Evolutionary conservation across 805 yeast genomes (phyloP), one percentile per base, ranked within the genome.

Genomic region (Metschnikowia dekortorum): DNA sequence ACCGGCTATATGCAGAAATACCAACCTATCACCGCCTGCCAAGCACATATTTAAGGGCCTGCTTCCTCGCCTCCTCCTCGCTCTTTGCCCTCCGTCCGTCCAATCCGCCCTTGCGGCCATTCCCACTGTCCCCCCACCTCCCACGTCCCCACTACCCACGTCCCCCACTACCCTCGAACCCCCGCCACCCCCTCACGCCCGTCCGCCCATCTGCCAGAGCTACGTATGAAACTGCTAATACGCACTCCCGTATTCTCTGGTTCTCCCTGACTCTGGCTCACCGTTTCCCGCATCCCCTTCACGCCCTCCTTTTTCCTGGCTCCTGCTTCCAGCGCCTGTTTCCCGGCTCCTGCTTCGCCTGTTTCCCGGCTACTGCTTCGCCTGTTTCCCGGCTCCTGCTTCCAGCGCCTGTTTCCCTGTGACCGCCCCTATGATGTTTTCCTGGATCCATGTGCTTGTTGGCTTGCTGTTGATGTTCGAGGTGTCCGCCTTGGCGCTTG

Each of bases 401-500:
- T 28, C 33, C 16, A 28, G 33, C 22, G 16, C 10, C 34, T 18
- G 35, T 2, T 8, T n/a, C 16, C 43, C 34, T n/a, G 43, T 14
- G 43, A 29, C 26, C 9, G 11, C 9, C 9, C 10, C 8, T 4
- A 10, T n/a, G 9, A 42, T 42, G 45, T 42, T 42, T 18, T 22
- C 38, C 38, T 10, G 18, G 26, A 32, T 14, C 14, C 46, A 35
- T n/a, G 40, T 44, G 39, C 39, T 44, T 29, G 46, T 18, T 10
- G 22, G 45, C 39, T 29, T 53, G 16, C 29, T 46, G 29, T 38
- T 16, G 30, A 7, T 45, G 26, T 18, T 22, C n/a, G 40, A 38
- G 10, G 47, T 47, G 29, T 43, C 52, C 7, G 60, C 59, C 22
- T 42, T 58, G 34, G 51, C 52, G 29, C 33, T 55, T 28, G 40